Conservation (phyloP, 352 stramenopile genomes). For the Pythium grandisporangium region DNA sequence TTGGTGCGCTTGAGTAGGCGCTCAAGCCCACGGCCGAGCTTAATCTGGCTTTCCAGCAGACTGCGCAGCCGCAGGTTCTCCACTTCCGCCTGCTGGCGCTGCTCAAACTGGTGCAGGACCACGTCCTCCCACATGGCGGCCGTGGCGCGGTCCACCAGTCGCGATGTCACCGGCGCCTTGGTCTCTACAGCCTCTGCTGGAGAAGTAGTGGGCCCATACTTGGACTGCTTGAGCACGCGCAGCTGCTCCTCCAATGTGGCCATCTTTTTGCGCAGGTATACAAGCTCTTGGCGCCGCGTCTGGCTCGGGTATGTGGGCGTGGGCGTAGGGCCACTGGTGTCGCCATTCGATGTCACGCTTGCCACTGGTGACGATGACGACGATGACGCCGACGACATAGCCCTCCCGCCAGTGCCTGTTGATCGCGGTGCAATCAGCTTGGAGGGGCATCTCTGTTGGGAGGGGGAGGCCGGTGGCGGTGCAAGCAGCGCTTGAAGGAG, state of each 20-base stretch:
- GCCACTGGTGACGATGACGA: background rate
- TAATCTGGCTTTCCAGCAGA: slow-evolving; percentile 51
- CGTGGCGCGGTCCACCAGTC: background rate
- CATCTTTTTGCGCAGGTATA: slow-evolving; percentile 10
- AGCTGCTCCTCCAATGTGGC: slow-evolving; percentile 9
- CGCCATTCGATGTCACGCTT: background rate
- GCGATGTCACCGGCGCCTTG: background rate
- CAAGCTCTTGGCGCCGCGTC: slow-evolving; percentile 9
- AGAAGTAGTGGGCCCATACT: background rate
- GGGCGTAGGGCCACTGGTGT: slow-evolving; percentile 6
- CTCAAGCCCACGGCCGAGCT: slow-evolving; percentile 23
- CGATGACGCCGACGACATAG: background rate
- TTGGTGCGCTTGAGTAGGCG: slow-evolving; percentile 13
- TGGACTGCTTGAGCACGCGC: slow-evolving; percentile 10
- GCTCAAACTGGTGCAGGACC: slow-evolving; percentile 10
- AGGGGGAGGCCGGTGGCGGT: slow-evolving; percentile 4
- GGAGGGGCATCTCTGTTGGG: too few relatives aligned
- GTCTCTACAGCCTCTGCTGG: background rate
- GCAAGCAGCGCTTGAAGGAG: slow-evolving; percentile 4
- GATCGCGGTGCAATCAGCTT: too few relatives aligned
- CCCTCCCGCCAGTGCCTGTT: too few relatives aligned
- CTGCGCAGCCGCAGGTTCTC: slow-evolving; percentile 47
- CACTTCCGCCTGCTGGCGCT: slow-evolving; percentile 24
- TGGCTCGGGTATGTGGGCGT: slow-evolving; percentile 8
- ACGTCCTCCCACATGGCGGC: slow-evolving; percentile 12